Base-by-base conservation (phyloP, 306 rosid species). In the Quillaja saponaria region DNA sequence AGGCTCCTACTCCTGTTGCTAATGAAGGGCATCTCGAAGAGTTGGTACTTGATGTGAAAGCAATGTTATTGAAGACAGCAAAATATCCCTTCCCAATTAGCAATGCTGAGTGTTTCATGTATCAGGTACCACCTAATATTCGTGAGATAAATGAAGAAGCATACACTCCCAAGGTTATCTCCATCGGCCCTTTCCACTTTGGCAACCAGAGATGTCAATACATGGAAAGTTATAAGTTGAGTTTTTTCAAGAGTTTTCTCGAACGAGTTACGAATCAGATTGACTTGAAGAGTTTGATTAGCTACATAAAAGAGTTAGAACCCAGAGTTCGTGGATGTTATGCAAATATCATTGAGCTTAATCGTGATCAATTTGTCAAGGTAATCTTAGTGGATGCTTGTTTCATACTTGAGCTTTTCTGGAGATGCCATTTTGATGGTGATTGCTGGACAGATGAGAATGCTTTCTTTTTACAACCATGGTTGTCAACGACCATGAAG, bases 381-480 rank as follows among this genome's bases (percentile, higher is more conserved):
- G 10, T 65, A 10, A 53, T 53, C 7, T 16, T 53, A 0, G 20
- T 66, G 19, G 71, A 66, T 13, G 25, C 47, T 1, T 12, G 61
- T 11, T 65, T 65, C 34, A 52, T 53, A 54, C 6, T 65, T 21
- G 48, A 55, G 21, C 28, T 46, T 20, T 57, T 67, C 38, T 5
- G 7, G 17, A 18, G 10, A 8, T 0, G 0, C 34, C 13, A 11
- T 7, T 0, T 3, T 1, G 0, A 3, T 6, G 0, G 0, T 4
- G 31, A 25, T 0, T 46, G n/a, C 0, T 46, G n/a, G 13, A n/a
- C 16, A 33, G 14, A 4, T 0, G 8, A 55, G 15, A 63, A 45
- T 66, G 8, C 7, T 15, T 21, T 16, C 8, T 13, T 38, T 0
- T 15, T 21, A 9, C 9, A 8, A 7, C 6, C 16, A 6, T 44